Percentiles rank a stretch among this genome's conserved stretches.
Evolutionary conservation across 2,329 filamentous ascomycete species (phyloP).

Genomic region (Pseudogymnoascus sp.): DNA sequence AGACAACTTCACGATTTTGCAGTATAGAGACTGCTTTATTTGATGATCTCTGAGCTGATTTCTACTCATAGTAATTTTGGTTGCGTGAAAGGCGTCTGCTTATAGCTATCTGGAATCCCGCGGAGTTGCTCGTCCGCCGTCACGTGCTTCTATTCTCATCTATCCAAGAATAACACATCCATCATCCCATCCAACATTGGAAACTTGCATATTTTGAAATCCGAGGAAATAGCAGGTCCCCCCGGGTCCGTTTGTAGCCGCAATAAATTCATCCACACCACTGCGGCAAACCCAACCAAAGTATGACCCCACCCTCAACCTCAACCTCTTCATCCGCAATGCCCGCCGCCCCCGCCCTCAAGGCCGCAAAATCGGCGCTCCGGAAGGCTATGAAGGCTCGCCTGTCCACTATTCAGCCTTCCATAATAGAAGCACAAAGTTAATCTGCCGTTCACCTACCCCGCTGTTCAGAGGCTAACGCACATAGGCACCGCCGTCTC

Average conservation of each 20-base stretch:
- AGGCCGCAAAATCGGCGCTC: constrained; percentile 3
- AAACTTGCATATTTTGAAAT: neutral
- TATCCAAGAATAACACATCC: neutral
- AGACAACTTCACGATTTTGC: neutral
- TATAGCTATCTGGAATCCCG: neutral
- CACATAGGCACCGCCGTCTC: neutral
- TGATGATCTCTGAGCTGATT: neutral
- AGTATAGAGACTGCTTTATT: neutral
- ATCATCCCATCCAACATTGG: neutral
- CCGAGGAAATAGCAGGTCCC: neutral
- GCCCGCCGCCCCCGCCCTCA: neutral
- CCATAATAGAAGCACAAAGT: constrained; percentile 2
- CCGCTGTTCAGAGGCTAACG: neutral
- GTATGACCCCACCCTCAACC: neutral
- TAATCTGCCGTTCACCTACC: neutral
- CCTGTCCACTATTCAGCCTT: neutral
- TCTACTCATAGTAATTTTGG: neutral
- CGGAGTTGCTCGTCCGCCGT: neutral
- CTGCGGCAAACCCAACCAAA: neutral
- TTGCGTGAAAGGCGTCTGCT: neutral
- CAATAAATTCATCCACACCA: neutral
- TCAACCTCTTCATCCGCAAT: neutral
- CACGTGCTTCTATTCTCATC: constrained; percentile 3
- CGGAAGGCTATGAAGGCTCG: neutral
- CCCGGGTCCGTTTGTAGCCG: neutral